Percentiles rank a stretch among this genome's conserved stretches.
phyloP scores from a whole-genome alignment of 1,284 basidiomycete species.

The Leccinum insigne region DNA sequence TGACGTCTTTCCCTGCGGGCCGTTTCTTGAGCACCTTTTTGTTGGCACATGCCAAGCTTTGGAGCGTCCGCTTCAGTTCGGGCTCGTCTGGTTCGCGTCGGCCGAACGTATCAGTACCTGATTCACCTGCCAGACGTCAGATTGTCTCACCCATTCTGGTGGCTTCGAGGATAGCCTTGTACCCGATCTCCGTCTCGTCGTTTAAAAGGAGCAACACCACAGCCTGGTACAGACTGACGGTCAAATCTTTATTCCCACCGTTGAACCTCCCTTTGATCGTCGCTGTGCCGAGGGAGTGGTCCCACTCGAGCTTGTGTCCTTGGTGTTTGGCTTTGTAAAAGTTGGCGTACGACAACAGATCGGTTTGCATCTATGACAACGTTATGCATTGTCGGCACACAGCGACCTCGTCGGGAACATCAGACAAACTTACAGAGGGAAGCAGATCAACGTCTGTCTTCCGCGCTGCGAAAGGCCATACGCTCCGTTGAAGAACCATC shows the following conservation, averaged over 20 bases:
- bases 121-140: neutral
- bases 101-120: slow-evolving; percentile 2
- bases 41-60: slow-evolving; percentile 90
- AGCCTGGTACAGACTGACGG: slow-evolving; percentile 90
- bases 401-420: neutral
- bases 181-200: slow-evolving; percentile 58
- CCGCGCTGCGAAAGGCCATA: slow-evolving; percentile 70
- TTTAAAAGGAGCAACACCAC: slow-evolving; percentile 93
- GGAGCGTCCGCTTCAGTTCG: slow-evolving; percentile 83
- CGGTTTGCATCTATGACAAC: slow-evolving; percentile 64
- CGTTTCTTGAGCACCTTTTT: slow-evolving; percentile 88
- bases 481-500: slow-evolving; percentile 74
- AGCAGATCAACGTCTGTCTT: slow-evolving; percentile 54
- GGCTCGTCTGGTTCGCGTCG: slow-evolving; percentile 52
- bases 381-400: neutral
- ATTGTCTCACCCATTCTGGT: slow-evolving; percentile 72
- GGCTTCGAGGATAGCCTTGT: slow-evolving; percentile 66
- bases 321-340: slow-evolving; percentile 81
- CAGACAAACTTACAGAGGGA: slow-evolving; percentile 40
- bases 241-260: slow-evolving; percentile 81
- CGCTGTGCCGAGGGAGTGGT: slow-evolving; percentile 80
- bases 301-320: slow-evolving; percentile 76
- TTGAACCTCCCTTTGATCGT: slow-evolving; percentile 72
- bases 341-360: slow-evolving; percentile 58
- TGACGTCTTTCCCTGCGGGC: slow-evolving; percentile 80